A percentile compares a stretch with the other conserved stretches of the same genome.
Conservation (phyloP, 805 yeast genomes). For the Yamadazyma sp. region DNA sequence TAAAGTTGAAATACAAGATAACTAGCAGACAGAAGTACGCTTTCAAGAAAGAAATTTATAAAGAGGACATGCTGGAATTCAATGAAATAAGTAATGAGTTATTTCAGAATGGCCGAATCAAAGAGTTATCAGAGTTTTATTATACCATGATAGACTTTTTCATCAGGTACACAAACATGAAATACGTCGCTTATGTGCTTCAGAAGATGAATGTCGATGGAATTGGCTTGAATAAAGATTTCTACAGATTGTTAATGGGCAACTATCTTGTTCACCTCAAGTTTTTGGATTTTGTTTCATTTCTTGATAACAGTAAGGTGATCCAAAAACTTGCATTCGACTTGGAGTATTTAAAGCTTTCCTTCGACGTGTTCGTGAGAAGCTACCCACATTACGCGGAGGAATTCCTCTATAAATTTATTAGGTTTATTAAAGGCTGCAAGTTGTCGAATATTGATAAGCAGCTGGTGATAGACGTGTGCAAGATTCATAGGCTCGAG, state of each 20-base stretch:
- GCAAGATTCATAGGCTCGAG: conserved; percentile 2
- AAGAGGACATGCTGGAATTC: conserved; percentile 25
- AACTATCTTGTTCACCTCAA: conserved; percentile 27
- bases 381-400: conserved; percentile 34
- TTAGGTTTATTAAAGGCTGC: not conserved
- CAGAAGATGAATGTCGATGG: conserved; percentile 25
- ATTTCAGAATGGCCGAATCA: not conserved
- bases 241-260: conserved; percentile 24
- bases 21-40: conserved; percentile 24
- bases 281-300: conserved; percentile 28
- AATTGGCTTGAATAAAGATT: conserved; percentile 20
- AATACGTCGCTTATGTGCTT: conserved; percentile 27
- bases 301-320: conserved; percentile 13
- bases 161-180: conserved; percentile 26
- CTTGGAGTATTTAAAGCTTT: conserved; percentile 3
- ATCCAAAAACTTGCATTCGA: conserved; percentile 1
- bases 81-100: conserved; percentile 13
- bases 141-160: conserved; percentile 29
- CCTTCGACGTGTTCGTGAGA: conserved; percentile 30
- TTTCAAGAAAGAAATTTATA: conserved; percentile 25
- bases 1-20: conserved; percentile 26
- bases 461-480: not conserved
- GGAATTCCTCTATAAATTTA: conserved; percentile 18
- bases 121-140: conserved; percentile 23
- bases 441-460: conserved; percentile 4